Evolutionary conservation across 345 rosid species (phyloP).

Genomic region (Anastatica hierochuntica): DNA sequence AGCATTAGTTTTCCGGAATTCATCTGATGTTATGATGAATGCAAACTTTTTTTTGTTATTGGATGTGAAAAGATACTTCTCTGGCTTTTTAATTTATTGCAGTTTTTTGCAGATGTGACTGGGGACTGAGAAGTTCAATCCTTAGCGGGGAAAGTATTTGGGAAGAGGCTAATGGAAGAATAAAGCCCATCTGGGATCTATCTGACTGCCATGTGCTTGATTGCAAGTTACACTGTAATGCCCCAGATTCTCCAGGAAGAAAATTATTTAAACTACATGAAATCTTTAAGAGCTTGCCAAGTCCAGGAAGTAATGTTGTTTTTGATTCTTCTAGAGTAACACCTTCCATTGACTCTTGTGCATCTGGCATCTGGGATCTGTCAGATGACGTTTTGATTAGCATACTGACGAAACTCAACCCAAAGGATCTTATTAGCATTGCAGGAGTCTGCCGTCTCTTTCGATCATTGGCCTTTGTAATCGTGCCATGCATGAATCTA

Average conservation of each 20-base stretch:
- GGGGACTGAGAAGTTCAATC: conserved; percentile 54
- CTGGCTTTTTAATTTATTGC: conserved; percentile 15
- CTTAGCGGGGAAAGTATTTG: conserved; percentile 27
- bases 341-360: conserved; percentile 27
- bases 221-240: conserved; percentile 48
- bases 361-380: conserved; percentile 62
- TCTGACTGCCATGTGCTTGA: conserved; percentile 75
- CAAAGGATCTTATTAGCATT: conserved; percentile 54
- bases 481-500: conserved; percentile 87
- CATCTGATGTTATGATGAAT: neutral
- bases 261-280: conserved; percentile 68
- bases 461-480: conserved; percentile 47
- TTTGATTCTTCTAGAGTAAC: conserved; percentile 36
- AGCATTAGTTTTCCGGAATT: neutral
- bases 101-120: conserved; percentile 72
- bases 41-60: neutral
- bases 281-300: conserved; percentile 67
- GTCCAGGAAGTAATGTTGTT: conserved; percentile 30
- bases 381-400: conserved; percentile 58
- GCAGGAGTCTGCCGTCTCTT: conserved; percentile 71
- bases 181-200: conserved; percentile 43
- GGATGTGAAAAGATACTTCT: neutral
- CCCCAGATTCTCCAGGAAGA: conserved; percentile 40
- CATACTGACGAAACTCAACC: conserved; percentile 43
- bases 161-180: conserved; percentile 25